Evolutionary conservation across 768 basidiomycete genomes (phyloP).

Genomic region (Tricholoma flavovirens): DNA sequence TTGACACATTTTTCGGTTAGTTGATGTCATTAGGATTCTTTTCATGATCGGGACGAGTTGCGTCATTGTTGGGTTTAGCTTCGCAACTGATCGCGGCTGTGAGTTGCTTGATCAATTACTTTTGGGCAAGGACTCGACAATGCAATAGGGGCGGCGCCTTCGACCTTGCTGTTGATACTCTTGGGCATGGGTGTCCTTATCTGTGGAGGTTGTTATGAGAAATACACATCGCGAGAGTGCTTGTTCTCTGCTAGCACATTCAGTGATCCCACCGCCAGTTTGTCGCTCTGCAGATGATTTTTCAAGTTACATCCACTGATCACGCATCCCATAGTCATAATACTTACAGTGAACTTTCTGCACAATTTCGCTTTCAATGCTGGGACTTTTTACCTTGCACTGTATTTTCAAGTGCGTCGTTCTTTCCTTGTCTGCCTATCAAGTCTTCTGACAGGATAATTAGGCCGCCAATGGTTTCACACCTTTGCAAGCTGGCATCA

Average conservation of each 20-base stretch:
- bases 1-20: constrained; percentile 10
- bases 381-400: constrained; percentile 80
- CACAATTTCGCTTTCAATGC: constrained; percentile 82
- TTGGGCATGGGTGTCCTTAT: constrained; percentile 50
- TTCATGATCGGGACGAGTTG: constrained; percentile 73
- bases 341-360: constrained; percentile 67
- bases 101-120: constrained; percentile 24
- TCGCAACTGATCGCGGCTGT: constrained; percentile 67
- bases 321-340: constrained; percentile 39
- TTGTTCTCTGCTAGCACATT: constrained; percentile 67
- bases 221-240: constrained; percentile 57
- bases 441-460: constrained; percentile 1
- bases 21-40: constrained; percentile 41
- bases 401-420: constrained; percentile 67
- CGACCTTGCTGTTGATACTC: constrained; percentile 56
- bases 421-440: constrained; percentile 9
- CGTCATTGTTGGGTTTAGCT: constrained; percentile 76
- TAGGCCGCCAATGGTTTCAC: constrained; percentile 67
- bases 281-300: constrained; percentile 15
- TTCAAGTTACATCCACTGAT: constrained; percentile 13
- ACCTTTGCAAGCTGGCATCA: constrained; percentile 68
- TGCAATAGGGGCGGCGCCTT: constrained; percentile 53
- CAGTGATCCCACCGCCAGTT: constrained; percentile 54
- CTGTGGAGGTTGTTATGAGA: constrained; percentile 63
- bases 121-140: constrained; percentile 11